phyloP scores from a whole-genome alignment of 164 flowering plant species.

The Saururus chinensis region DNA sequence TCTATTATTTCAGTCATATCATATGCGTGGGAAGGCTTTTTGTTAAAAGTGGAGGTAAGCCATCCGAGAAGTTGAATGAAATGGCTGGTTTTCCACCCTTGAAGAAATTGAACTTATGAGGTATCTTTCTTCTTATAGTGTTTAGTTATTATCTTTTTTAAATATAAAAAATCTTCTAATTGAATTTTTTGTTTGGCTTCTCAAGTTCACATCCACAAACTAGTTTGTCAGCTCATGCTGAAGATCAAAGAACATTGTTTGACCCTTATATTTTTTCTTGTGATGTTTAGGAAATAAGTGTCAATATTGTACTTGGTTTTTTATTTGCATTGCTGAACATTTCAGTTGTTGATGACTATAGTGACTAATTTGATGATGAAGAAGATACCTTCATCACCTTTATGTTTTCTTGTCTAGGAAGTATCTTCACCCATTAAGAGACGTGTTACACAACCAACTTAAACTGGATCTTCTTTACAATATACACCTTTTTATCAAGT shows the following conservation, averaged over 20 bases:
- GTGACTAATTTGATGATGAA: too few relatives aligned
- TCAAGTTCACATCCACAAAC: background rate
- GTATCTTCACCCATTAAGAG: too few relatives aligned
- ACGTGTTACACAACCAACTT: too few relatives aligned
- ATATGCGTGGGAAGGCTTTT: slow-evolving; percentile 88
- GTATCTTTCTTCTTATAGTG: slow-evolving; percentile 20
- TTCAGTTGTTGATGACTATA: too few relatives aligned
- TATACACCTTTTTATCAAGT: too few relatives aligned
- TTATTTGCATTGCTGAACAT: too few relatives aligned
- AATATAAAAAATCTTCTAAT: background rate
- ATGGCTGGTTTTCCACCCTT: slow-evolving; percentile 81
- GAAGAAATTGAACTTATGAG: slow-evolving; percentile 98
- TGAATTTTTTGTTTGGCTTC: background rate
- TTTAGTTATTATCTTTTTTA: background rate
- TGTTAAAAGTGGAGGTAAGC: slow-evolving; percentile 72
- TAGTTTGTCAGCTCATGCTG: background rate
- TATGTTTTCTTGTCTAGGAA: too few relatives aligned
- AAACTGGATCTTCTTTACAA: too few relatives aligned
- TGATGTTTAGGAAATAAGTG: slow-evolving; percentile 73
- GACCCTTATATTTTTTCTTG: background rate
- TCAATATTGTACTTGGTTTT: too few relatives aligned
- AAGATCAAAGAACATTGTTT: background rate
- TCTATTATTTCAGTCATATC: slow-evolving; percentile 6
- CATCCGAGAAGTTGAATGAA: slow-evolving; percentile 70
- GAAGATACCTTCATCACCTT: too few relatives aligned